phyloP scores from a whole-genome alignment of 1,139 yeast species.

The Candida dubliniensis region DNA sequence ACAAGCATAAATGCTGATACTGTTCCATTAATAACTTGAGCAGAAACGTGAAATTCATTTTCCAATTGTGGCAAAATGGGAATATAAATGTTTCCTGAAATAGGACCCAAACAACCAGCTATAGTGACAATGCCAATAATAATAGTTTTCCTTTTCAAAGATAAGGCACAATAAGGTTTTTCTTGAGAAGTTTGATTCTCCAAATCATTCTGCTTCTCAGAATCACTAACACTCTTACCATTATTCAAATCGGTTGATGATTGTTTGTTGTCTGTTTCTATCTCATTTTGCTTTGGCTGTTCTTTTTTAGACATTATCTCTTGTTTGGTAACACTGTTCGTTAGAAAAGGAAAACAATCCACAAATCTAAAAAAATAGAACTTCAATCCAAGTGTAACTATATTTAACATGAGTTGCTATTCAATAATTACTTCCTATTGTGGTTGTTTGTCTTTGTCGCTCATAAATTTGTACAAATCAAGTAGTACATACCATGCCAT shows the following conservation, averaged over 20 bases:
- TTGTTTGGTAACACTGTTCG: too few species aligned
- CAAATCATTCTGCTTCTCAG: slow-evolving; percentile 1
- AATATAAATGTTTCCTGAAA: slow-evolving; percentile 59
- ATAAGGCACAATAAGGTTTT: slow-evolving; percentile 8
- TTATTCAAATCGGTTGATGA: background rate
- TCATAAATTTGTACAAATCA: too few species aligned
- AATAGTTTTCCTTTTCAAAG: slow-evolving; percentile 7
- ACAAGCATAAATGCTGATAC: slow-evolving; percentile 60
- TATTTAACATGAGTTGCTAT: too few species aligned
- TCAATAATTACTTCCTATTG: too few species aligned
- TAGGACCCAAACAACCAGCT: slow-evolving; percentile 60
- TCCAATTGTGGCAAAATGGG: slow-evolving; percentile 54
- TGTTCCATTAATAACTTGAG: slow-evolving; percentile 54
- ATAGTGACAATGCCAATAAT: slow-evolving; percentile 33
- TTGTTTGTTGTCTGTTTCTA: background rate
- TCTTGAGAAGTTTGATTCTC: background rate
- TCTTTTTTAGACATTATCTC: too few species aligned
- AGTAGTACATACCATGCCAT: too few species aligned
- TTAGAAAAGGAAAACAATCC: too few species aligned
- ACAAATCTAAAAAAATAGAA: too few species aligned
- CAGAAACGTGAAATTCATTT: slow-evolving; percentile 40
- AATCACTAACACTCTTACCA: background rate
- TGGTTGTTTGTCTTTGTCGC: too few species aligned
- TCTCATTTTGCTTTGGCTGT: background rate
- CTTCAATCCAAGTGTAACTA: too few species aligned